A percentile compares a stretch with the other conserved stretches of the same genome.
phyloP scores from a whole-genome alignment of 2,329 filamentous ascomycete genomes.

The Alternaria triticimaculans region DNA sequence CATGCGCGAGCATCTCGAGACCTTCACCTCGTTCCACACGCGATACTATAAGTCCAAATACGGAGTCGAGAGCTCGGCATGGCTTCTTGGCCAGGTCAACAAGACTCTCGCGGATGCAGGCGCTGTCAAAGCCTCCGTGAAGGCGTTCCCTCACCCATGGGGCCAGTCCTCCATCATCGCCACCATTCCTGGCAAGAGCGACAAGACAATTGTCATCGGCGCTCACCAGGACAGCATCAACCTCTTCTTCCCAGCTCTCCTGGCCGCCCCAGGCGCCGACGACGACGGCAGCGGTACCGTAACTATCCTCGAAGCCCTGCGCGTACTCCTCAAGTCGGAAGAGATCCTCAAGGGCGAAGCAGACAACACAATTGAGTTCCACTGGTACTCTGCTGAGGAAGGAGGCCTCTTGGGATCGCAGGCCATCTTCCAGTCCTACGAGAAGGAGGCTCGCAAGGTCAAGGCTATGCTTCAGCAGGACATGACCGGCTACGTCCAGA shows the following conservation, averaged over 20 bases:
- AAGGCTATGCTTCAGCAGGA: constrained; percentile 99
- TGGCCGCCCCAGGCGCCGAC: constrained; percentile 90
- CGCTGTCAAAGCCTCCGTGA: constrained; percentile 71
- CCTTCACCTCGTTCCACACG: constrained; percentile 79
- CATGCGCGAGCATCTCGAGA: constrained; percentile 79
- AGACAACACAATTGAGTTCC: constrained; percentile 90
- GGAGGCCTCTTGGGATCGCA: constrained; percentile 86
- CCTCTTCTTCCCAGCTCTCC: constrained; percentile 81
- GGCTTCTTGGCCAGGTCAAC: constrained; percentile 79
- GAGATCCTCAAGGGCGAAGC: constrained; percentile 74
- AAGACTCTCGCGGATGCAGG: constrained; percentile 74
- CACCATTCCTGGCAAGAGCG: constrained; percentile 83
- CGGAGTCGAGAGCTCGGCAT: constrained; percentile 84
- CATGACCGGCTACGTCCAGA: constrained; percentile 84
- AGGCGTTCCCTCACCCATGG: constrained; percentile 83
- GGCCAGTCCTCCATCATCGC: constrained; percentile 90
- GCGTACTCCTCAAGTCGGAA: constrained; percentile 76
- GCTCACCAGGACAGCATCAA: constrained; percentile 88
- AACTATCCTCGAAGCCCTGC: constrained; percentile 90
- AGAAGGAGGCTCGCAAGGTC: constrained; percentile 73
- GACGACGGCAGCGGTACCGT: constrained; percentile 93
- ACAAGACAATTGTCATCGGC: constrained; percentile 86
- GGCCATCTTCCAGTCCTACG: constrained; percentile 84
- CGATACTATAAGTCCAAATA: constrained; percentile 81
- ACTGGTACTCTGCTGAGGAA: constrained; percentile 94